Conservation (phyloP, 2,329 filamentous ascomycete genomes). For the Claviceps sp. region DNA sequence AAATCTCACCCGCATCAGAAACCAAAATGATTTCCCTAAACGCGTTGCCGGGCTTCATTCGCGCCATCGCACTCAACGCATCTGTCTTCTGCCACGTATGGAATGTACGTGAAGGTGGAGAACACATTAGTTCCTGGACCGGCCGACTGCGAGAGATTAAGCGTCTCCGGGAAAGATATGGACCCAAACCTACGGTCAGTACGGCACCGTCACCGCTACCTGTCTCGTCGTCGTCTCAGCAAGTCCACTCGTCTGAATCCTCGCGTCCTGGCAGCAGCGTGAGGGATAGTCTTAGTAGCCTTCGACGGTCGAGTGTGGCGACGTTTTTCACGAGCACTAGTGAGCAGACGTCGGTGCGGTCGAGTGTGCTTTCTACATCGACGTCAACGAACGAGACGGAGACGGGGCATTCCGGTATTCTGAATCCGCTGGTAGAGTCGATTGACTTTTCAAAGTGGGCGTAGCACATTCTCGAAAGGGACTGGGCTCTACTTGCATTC, state of each 20-base stretch:
- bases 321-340: constrained; percentile 48
- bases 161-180: constrained; percentile 58
- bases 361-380: constrained; percentile 40
- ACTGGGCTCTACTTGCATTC: neutral
- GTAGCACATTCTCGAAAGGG: constrained; percentile 5
- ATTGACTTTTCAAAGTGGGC: constrained; percentile 28
- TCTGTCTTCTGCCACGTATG: constrained; percentile 91
- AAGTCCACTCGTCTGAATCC: constrained; percentile 6
- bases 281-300: constrained; percentile 46
- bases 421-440: constrained; percentile 21
- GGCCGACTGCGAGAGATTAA: constrained; percentile 76
- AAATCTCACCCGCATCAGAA: constrained; percentile 79
- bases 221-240: constrained; percentile 13
- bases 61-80: constrained; percentile 81
- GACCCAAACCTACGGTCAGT: constrained; percentile 23
- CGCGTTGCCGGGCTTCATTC: constrained; percentile 72
- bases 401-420: constrained; percentile 19
- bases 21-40: constrained; percentile 78
- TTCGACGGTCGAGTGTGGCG: constrained; percentile 50
- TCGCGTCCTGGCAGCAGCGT: constrained; percentile 20
- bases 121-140: constrained; percentile 82
- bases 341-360: constrained; percentile 44
- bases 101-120: constrained; percentile 61
- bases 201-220: constrained; percentile 15
- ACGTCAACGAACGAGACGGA: constrained; percentile 43